phyloP scores from a whole-genome alignment of 345 rosid species.

The Sisymbrium irio region DNA sequence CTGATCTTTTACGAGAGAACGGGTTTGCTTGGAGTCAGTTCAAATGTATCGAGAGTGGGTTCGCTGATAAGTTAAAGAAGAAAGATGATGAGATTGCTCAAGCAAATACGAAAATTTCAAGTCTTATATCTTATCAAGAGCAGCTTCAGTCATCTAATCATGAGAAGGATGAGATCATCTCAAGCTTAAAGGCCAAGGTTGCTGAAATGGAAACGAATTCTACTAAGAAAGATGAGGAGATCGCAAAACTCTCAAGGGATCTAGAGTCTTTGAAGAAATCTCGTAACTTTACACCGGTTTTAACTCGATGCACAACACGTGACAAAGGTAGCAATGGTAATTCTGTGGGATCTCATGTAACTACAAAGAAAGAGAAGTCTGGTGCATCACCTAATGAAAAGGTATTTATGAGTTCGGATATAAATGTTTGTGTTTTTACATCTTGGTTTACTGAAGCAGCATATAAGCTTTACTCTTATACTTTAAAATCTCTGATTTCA shows the following conservation, averaged over 20 bases:
- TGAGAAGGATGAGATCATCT: slow-evolving; percentile 62
- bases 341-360: slow-evolving; percentile 27
- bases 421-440: background rate
- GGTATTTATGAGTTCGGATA: slow-evolving; percentile 42
- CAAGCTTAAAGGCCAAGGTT: slow-evolving; percentile 43
- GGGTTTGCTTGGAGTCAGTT: slow-evolving; percentile 76
- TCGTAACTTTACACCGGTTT: slow-evolving; percentile 41
- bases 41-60: slow-evolving; percentile 49
- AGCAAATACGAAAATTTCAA: slow-evolving; percentile 55
- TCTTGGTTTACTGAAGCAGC: background rate
- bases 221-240: slow-evolving; percentile 44
- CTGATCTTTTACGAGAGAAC: slow-evolving; percentile 58
- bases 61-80: slow-evolving; percentile 47
- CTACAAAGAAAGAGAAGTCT: slow-evolving; percentile 40
- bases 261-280: slow-evolving; percentile 50
- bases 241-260: slow-evolving; percentile 47
- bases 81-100: slow-evolving; percentile 52
- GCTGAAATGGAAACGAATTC: slow-evolving; percentile 53
- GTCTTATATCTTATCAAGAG: slow-evolving; percentile 55
- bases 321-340: slow-evolving; percentile 19
- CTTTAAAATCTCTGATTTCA: slow-evolving; percentile 30
- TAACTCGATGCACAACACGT: slow-evolving; percentile 40
- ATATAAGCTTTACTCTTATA: background rate
- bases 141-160: slow-evolving; percentile 52
- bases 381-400: slow-evolving; percentile 36